Evolutionary conservation across 768 basidiomycete genomes (phyloP).

Genomic region (Dentipellis fragilis): DNA sequence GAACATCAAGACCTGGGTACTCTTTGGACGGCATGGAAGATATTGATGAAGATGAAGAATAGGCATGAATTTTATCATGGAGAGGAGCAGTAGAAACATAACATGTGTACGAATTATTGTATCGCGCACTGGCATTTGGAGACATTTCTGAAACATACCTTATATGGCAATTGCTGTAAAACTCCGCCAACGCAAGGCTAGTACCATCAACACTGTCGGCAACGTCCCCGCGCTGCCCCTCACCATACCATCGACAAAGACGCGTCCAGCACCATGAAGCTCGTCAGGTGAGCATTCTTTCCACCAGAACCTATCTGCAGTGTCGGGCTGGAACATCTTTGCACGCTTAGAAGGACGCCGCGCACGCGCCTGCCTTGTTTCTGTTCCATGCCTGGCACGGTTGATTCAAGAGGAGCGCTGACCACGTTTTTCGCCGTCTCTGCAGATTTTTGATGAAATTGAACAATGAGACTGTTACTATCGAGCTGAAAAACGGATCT

Average conservation of each 20-base stretch:
- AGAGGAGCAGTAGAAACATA: no score
- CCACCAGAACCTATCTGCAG: not conserved
- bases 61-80: no score
- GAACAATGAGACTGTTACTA: slow-evolving; percentile 97
- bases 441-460: slow-evolving; percentile 96
- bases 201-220: no score
- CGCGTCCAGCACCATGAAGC: slow-evolving; percentile 2
- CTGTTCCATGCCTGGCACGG: not conserved
- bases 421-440: slow-evolving; percentile 9
- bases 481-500: slow-evolving; percentile 97
- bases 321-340: not conserved
- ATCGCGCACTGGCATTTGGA: no score
- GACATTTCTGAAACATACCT: no score
- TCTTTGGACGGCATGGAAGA: no score
- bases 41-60: no score
- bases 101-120: no score
- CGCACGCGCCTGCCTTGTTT: not conserved
- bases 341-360: not conserved
- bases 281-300: not conserved
- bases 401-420: not conserved
- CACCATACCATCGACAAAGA: not conserved
- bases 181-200: no score
- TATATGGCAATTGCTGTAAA: no score
- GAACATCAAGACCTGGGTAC: no score
- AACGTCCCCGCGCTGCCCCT: no score